Base-by-base conservation (phyloP, 805 yeast genomes). In the Candida alai region DNA sequence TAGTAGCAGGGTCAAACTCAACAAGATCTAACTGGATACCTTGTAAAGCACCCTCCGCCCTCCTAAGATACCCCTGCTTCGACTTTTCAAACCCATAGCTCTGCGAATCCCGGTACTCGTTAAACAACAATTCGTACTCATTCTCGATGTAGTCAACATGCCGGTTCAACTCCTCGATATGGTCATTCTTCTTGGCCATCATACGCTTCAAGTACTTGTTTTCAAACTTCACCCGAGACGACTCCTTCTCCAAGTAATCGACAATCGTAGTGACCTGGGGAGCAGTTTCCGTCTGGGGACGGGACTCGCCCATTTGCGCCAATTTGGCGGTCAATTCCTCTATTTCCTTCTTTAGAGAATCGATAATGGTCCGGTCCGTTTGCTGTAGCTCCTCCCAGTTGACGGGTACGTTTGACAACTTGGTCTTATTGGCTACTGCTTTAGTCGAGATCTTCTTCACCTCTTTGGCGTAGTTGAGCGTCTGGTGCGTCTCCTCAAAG, bases 391-490 rank as follows among this genome's bases (percentile, higher is more conserved):
- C 48, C n/a, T 45, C 51, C 66, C 65, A 60, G 33, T 62, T 58
- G 16, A 60, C 49, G 8, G 60, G 54, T 8, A 49, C 43, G 15
- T 49, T 36, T 3, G 49, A 29, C 16, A 58, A 45, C 34, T 59
- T 51, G 18, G 53, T 55, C 28, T 58, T 53, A 43, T 65, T 64
- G 6, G 68, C 62, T 22, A 47, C 69, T 0, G 90, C 95, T 13
- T 58, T 57, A 21, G 85, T 80, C 36, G 71, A 72, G 44, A 85
- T 83, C 43, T 67, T 65, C 51, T 84, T 82, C 3, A 87, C 90
- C 38, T 81, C 76, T 14, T 77, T 80, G 1, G 95, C 94, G 52
- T 85, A 85, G 41, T 88, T 65, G 37, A 85, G 59, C 0, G 95
- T 85, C 25, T 84, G 81, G 45, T 78, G 54, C 0, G 87, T 78